A percentile compares a stretch with the other conserved stretches of the same genome.
Evolutionary conservation across 106 monocot genomes (phyloP).

Genomic region (Dendrobium catenatum): DNA sequence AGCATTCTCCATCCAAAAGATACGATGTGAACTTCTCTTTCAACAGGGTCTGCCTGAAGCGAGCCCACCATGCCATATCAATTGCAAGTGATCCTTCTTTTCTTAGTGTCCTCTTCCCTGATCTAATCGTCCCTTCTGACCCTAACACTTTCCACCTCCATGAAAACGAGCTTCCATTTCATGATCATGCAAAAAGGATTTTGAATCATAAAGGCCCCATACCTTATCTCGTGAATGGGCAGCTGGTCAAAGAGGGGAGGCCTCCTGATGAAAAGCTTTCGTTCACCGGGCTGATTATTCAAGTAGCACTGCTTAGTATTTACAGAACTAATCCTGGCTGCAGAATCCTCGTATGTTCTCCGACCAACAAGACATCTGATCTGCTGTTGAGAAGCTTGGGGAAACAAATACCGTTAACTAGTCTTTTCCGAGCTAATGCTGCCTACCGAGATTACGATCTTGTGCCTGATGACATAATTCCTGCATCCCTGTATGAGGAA

Average conservation of each 20-base stretch:
- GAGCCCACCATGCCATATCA: slow-evolving; percentile 28
- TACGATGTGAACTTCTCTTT: slow-evolving; percentile 50
- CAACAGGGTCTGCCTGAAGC: slow-evolving; percentile 38
- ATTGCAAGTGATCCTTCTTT: slow-evolving; percentile 19
- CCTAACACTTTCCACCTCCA: background rate
- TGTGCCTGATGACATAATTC: slow-evolving; percentile 27
- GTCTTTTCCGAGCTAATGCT: slow-evolving; percentile 34
- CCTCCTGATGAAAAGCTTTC: background rate
- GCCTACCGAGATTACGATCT: slow-evolving; percentile 23
- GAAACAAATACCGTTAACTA: slow-evolving; percentile 1
- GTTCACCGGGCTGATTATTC: slow-evolving; percentile 6
- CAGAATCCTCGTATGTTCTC: slow-evolving; percentile 30
- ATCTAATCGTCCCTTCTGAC: background rate
- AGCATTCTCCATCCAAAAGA: slow-evolving; percentile 23
- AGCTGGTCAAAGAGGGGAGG: background rate
- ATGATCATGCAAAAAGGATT: slow-evolving; percentile 1
- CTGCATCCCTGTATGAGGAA: slow-evolving; percentile 4
- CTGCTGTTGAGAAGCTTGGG: slow-evolving; percentile 8
- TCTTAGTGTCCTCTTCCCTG: slow-evolving; percentile 27
- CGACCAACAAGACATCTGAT: slow-evolving; percentile 26
- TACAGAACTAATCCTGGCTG: background rate
- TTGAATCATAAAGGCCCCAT: slow-evolving; percentile 12
- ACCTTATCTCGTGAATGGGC: slow-evolving; percentile 32
- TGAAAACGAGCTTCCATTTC: background rate
- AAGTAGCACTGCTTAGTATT: slow-evolving; percentile 14